These are phyloP conservation scores for Metschnikowia cerradonensis DNA, from an alignment of 805 yeast species.

Conservation along the genomic window DNA sequence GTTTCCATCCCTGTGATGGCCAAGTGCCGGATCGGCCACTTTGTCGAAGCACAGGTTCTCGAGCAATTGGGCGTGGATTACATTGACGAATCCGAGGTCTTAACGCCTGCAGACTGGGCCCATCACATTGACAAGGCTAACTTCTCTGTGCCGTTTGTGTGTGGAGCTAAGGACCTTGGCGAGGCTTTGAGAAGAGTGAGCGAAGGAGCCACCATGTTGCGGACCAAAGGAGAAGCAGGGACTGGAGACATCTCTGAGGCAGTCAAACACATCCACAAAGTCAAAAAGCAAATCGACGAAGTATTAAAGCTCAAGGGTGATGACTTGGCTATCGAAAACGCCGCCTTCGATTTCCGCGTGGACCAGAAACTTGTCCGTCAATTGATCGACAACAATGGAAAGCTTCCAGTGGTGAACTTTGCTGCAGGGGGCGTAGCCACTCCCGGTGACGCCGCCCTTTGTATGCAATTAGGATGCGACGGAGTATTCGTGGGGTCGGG, in stretches of 20 bases:
- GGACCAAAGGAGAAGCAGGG: conserved; percentile 88
- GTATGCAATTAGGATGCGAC: conserved; percentile 78
- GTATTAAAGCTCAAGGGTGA: conserved; percentile 37
- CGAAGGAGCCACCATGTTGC: conserved; percentile 85
- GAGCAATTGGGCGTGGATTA: conserved; percentile 71
- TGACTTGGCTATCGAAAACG: conserved; percentile 33
- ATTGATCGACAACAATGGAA: conserved; percentile 49
- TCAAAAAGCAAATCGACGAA: conserved; percentile 51
- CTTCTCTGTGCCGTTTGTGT: conserved; percentile 73
- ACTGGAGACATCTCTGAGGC: conserved; percentile 86
- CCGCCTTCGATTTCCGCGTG: conserved; percentile 58
- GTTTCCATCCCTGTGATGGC: conserved; percentile 81
- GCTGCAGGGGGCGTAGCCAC: conserved; percentile 91
- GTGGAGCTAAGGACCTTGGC: conserved; percentile 79
- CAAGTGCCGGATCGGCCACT: conserved; percentile 78
- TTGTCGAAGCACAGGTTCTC: conserved; percentile 75
- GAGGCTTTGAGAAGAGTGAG: conserved; percentile 74
- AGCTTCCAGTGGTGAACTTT: conserved; percentile 77
- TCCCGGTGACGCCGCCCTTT: conserved; percentile 81
- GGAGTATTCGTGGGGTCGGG: conserved; percentile 80
- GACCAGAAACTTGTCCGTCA: conserved; percentile 50
- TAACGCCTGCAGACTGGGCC: conserved; percentile 74
- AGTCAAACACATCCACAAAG: conserved; percentile 64
- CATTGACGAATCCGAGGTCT: conserved; percentile 80
- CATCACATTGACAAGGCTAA: conserved; percentile 58